Evolutionary conservation across 2,329 filamentous ascomycete genomes (phyloP), one percentile per base, ranked within the genome.

Genomic region (Fusarium denticulatum): DNA sequence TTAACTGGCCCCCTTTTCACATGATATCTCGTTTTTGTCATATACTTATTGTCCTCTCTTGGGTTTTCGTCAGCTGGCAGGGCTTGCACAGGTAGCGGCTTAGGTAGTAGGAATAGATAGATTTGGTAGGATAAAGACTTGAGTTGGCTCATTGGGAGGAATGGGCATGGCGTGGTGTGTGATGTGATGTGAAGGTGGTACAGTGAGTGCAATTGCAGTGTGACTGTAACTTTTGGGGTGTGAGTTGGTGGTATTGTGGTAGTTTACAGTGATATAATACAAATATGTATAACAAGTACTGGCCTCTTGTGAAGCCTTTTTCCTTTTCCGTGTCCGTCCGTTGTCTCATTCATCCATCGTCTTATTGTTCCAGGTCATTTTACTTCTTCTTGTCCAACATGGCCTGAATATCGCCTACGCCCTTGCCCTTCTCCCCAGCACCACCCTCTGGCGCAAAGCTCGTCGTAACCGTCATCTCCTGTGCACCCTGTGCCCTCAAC

Each of bases 401-500:
- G 11, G 80, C 79, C 75, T 84, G 83, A 24, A 85, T 81, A 46
- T 84, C 83, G 10, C 79, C 80, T 70, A 79, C 81, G 13, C 81
- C 77, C 53, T 78, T 80, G 26, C 79, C 78, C 71, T 78, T 81
- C 62, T 75, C 78, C 10, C 59, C 77, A 2, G 67, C 79, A 14
- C 77, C 80, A 6, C 80, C 80, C 55, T 80, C 81, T 1, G 81
- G 78, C 32, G 81, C 81, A 74, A 85, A 85, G 37, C 76, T 79
- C 4, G 81, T 79, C 43, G 79, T 79, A 12, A 85, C 82, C 20
- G 82, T 81, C 81, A 94, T 87, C 82, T 88, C 87, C 72, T 88
- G 86, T 18, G 93, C 94, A 72, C 93, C 93, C 81, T 96, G 92
- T 52, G 87, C 88, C 80, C 92, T 88, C 77, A 97, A 89, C 80